phyloP scores from a whole-genome alignment of 2,329 filamentous ascomycete genomes.

The Dendryphion nanum region DNA sequence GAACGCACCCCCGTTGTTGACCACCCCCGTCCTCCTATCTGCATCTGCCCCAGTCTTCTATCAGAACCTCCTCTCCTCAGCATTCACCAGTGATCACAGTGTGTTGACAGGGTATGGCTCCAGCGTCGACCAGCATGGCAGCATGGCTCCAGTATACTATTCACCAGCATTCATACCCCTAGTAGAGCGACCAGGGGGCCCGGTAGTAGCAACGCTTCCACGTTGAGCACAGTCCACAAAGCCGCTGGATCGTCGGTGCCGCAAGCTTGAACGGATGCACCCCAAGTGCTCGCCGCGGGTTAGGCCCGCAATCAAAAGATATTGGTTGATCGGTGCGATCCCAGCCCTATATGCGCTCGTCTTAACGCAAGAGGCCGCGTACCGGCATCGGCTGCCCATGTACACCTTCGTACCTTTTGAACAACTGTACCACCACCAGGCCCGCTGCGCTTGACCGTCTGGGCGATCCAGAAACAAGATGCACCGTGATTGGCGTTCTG shows the following conservation, averaged over 20 bases:
- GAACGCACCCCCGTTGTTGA: not conserved
- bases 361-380: conserved; percentile 20
- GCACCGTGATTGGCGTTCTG: conserved; percentile 28
- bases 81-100: conserved; percentile 1
- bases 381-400: conserved; percentile 34
- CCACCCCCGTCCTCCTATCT: no score
- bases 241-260: conserved; percentile 35
- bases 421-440: conserved; percentile 24
- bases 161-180: conserved; percentile 24
- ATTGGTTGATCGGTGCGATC: conserved; percentile 38
- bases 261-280: conserved; percentile 34
- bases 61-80: conserved; percentile 10
- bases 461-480: conserved; percentile 26
- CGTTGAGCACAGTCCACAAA: conserved; percentile 35
- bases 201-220: conserved; percentile 27
- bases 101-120: not conserved
- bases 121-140: no score
- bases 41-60: conserved; percentile 21
- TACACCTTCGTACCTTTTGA: conserved; percentile 29
- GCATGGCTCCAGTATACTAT: no score
- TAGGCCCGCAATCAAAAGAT: conserved; percentile 37
- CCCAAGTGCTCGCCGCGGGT: conserved; percentile 30
- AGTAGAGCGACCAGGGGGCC: conserved; percentile 17
- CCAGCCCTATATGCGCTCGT: conserved; percentile 26
- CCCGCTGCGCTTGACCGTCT: conserved; percentile 11